These are phyloP conservation scores for Nectriaceae sp. DNA, from an alignment of 2,329 filamentous ascomycete genomes.

Conservation along the genomic window DNA sequence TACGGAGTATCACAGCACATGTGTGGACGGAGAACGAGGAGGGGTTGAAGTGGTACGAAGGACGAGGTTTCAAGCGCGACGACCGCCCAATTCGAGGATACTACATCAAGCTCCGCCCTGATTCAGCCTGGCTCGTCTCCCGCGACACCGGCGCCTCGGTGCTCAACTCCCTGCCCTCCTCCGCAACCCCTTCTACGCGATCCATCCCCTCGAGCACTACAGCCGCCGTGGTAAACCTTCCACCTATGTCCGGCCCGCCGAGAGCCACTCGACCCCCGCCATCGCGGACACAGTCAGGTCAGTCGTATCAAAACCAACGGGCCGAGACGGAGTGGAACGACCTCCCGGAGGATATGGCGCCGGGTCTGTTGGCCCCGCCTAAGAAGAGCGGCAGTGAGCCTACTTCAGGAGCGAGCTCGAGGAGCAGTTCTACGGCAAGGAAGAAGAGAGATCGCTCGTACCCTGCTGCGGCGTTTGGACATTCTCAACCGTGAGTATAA, in stretches of 20 bases:
- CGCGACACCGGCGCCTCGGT: conserved; percentile 41
- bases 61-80: conserved; percentile 56
- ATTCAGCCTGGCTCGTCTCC: conserved; percentile 61
- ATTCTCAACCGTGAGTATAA: conserved; percentile 19
- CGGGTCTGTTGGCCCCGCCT: conserved; percentile 30
- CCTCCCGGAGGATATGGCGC: conserved; percentile 60
- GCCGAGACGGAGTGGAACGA: conserved; percentile 68
- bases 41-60: conserved; percentile 62
- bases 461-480: conserved; percentile 62
- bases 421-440: conserved; percentile 54
- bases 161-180: conserved; percentile 19
- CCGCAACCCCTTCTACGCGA: conserved; percentile 16
- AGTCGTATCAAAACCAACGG: conserved; percentile 60
- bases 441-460: conserved; percentile 65
- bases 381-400: conserved; percentile 32
- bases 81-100: conserved; percentile 55
- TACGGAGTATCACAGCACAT: conserved; percentile 59
- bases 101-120: conserved; percentile 63
- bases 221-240: conserved; percentile 34
- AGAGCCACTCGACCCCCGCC: conserved; percentile 24
- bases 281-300: conserved; percentile 28
- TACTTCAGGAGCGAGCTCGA: conserved; percentile 50
- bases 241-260: conserved; percentile 27
- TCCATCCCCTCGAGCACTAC: conserved; percentile 29
- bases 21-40: conserved; percentile 70